These are phyloP conservation scores for Penicillium hesseltinei DNA, from an alignment of 2,329 filamentous ascomycete species.

Conservation along the genomic window DNA sequence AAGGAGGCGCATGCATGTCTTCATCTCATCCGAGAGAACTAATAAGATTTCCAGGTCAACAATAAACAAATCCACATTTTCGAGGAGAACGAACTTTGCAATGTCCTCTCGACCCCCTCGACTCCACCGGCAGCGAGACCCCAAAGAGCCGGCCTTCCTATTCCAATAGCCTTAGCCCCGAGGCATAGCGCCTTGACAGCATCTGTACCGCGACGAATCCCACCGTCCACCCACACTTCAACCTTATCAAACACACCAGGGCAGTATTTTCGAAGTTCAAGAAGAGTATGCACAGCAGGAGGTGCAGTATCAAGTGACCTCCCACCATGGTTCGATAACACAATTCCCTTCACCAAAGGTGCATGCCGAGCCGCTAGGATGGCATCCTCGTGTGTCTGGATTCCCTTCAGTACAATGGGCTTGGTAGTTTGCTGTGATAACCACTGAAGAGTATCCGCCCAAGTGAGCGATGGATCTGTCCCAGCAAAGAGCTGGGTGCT, in stretches of 20 bases:
- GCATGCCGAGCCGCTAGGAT: conserved; percentile 71
- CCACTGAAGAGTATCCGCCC: conserved; percentile 81
- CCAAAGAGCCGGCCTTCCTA: not conserved
- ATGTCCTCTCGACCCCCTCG: conserved; percentile 67
- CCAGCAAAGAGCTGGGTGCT: conserved; percentile 83
- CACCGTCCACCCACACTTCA: not conserved
- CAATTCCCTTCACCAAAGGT: conserved; percentile 71
- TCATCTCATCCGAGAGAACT: conserved; percentile 12
- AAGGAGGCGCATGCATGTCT: conserved; percentile 13
- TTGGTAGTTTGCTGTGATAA: conserved; percentile 74
- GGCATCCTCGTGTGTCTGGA: conserved; percentile 96
- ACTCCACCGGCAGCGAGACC: conserved; percentile 47
- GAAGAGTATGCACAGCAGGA: conserved; percentile 67
- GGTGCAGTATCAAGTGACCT: conserved; percentile 68
- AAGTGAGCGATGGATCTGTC: conserved; percentile 82
- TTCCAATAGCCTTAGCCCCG: not conserved
- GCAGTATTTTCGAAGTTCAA: conserved; percentile 74
- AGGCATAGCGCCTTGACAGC: not conserved
- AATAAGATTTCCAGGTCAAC: not conserved
- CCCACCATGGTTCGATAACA: not conserved
- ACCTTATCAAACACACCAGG: conserved; percentile 57
- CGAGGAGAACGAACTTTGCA: conserved; percentile 46
- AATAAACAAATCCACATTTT: not conserved
- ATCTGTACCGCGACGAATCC: not conserved
- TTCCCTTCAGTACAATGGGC: conserved; percentile 85